Percentiles rank a stretch among this genome's conserved stretches.
These are phyloP conservation scores for Tolypocladium nubicola DNA, from an alignment of 2,329 filamentous ascomycete genomes.

Conservation along the genomic window DNA sequence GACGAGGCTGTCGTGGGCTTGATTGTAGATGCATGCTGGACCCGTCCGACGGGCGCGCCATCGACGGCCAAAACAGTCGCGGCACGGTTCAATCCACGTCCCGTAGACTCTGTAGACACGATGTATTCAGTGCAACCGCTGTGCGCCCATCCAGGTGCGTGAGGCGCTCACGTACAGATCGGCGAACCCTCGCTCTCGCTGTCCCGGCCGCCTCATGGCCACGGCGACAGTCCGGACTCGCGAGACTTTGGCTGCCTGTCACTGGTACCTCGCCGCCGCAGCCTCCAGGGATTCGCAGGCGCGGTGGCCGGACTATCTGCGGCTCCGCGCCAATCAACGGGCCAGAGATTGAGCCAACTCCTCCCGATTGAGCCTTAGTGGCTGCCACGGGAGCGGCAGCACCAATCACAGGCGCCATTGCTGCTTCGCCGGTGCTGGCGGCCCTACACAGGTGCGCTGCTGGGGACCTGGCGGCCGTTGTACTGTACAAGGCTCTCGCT, in stretches of 20 bases:
- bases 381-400: constrained; percentile 3
- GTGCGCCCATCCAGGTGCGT: neutral
- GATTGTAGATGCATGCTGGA: neutral
- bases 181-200: neutral
- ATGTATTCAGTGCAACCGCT: neutral
- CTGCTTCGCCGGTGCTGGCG: neutral
- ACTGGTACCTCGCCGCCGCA: neutral
- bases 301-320: constrained; percentile 18
- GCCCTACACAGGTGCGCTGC: neutral
- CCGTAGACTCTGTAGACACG: neutral
- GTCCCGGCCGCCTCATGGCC: neutral
- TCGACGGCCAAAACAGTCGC: neutral
- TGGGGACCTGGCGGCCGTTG: neutral
- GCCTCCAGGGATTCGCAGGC: constrained; percentile 6
- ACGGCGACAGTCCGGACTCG: too few relatives aligned
- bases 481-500: neutral
- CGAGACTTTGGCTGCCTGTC: neutral
- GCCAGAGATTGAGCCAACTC: constrained; percentile 6
- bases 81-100: neutral
- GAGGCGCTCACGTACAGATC: neutral
- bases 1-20: neutral
- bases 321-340: constrained; percentile 16
- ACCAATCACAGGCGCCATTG: neutral
- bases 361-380: constrained; percentile 18
- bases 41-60: neutral